phyloP scores from a whole-genome alignment of 2,329 filamentous ascomycete genomes.

The Pezicula radicicola region DNA sequence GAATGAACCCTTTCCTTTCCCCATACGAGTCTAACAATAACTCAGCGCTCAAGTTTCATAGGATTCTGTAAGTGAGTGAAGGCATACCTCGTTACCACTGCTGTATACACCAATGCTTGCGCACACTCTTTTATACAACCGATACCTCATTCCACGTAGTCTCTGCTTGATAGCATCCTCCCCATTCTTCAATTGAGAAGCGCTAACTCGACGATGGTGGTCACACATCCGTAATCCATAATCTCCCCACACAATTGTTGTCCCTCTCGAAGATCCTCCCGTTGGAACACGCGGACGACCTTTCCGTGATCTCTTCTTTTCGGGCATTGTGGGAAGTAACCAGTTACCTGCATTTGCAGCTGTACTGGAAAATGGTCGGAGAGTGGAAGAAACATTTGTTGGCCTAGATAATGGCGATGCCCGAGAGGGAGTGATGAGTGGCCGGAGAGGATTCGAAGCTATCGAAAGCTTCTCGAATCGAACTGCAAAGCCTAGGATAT shows the following conservation, averaged over 20 bases:
- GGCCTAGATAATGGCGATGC: constrained; percentile 23
- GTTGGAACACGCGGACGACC: constrained; percentile 85
- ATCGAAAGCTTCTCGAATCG: constrained; percentile 26
- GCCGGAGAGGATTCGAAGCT: constrained; percentile 29
- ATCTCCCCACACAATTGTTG: constrained; percentile 94
- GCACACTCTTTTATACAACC: constrained; percentile 84
- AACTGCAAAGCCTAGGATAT: constrained; percentile 23
- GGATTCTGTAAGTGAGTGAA: neutral
- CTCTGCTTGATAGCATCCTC: constrained; percentile 91
- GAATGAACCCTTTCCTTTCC: constrained; percentile 96
- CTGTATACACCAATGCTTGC: constrained; percentile 95
- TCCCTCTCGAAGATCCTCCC: constrained; percentile 87
- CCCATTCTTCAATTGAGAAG: constrained; percentile 81
- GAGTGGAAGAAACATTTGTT: constrained; percentile 35
- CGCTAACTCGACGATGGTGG: constrained; percentile 86
- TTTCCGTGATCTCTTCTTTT: constrained; percentile 84
- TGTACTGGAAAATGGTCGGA: constrained; percentile 72
- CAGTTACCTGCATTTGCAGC: constrained; percentile 60
- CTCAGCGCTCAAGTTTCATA: constrained; percentile 4
- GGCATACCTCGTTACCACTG: constrained; percentile 80
- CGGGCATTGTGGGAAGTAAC: constrained; percentile 78
- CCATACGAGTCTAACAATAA: constrained; percentile 76
- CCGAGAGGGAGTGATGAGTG: constrained; percentile 14
- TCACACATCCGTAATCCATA: constrained; percentile 93
- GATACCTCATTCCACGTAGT: constrained; percentile 86